Base-by-base conservation (phyloP, 75 land plant species). In the Cunninghamia lanceolata region DNA sequence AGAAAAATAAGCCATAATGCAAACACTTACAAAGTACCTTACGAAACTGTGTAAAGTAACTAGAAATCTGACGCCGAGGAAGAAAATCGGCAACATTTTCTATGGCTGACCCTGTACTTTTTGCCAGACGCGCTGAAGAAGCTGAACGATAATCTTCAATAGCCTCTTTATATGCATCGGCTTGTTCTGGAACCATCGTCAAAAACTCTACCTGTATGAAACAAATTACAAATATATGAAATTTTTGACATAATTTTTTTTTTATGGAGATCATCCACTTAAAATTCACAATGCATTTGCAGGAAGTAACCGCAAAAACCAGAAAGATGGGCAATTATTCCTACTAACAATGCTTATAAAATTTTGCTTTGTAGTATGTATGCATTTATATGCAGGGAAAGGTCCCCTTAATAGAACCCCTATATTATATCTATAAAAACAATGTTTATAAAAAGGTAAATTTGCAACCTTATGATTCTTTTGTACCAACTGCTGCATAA, bases 401-500 rank as follows among this genome's bases (percentile, higher is more conserved):
- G 53, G 53, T 13, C 1, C 15, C 53, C 53, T 50, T 50, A 14
- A 14, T 50, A 13, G 53, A 50, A 13, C 53, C 16, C 53, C 53
- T 50, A 50, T 14, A 50, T 50, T 50, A 50, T 13, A 50, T 13
- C 15, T 13, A 13, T 13, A 50, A 50, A 2, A 50, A 43, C 7
- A 43, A 43, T 7, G 7, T 43, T 50, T 14, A 50, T 2, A 50
- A 13, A n/a, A 45, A 3, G 15, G 17, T n/a, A 80, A 40, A 42
- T 73, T 38, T 40, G 14, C 34, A 68, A 95, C 99, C 93, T 88
- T 89, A 63, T 98, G 99, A 63, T 90, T 94, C 85, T 98, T 98
- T 77, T 94, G 95, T 47, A 93, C 97, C 79, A 98, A 95, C 86
- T 98, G 99, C 85, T 90, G 97, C 99, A 98, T 98, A 1, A 98